Conservation (phyloP, 108 stramenopile genomes). For the Tribonema minus region DNA sequence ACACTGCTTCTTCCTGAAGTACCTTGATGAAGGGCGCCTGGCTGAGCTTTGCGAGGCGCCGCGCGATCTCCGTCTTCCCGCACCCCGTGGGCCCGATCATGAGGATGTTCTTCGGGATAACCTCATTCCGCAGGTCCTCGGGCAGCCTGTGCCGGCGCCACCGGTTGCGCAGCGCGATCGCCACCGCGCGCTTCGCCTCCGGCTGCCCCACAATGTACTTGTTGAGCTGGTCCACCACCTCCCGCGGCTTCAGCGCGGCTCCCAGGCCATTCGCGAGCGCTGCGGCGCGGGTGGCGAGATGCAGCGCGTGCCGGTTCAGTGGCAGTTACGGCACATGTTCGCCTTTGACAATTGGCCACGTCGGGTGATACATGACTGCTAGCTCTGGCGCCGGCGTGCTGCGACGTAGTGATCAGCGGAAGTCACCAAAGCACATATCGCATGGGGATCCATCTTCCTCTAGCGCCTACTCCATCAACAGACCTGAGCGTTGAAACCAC, state of each 20-base stretch:
- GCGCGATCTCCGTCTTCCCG: conserved; percentile 97
- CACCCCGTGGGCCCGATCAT: conserved; percentile 99
- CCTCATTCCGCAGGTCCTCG: conserved; percentile 77
- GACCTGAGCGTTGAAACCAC: too few species aligned
- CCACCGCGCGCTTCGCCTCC: conserved; percentile 94
- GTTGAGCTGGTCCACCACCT: conserved; percentile 42
- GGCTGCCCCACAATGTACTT: conserved; percentile 59
- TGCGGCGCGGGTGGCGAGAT: too few species aligned
- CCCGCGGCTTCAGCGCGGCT: conserved; percentile 34
- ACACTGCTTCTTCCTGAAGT: neutral
- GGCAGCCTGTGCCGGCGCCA: conserved; percentile 90
- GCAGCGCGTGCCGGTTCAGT: too few species aligned
- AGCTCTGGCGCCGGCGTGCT: too few species aligned
- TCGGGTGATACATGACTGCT: too few species aligned
- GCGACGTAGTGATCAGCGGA: too few species aligned
- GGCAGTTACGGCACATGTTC: too few species aligned
- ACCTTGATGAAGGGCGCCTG: conserved; percentile 97
- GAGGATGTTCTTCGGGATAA: conserved; percentile 97
- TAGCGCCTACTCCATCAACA: too few species aligned
- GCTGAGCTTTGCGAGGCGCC: conserved; percentile 88
- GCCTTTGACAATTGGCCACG: too few species aligned
- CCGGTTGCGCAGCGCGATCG: conserved; percentile 96
- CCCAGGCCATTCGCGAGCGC: conserved; percentile 5
- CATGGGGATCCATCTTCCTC: too few species aligned
- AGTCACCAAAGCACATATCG: too few species aligned